These are phyloP conservation scores for Tylopilus balloui DNA, from an alignment of 768 basidiomycete genomes.

Conservation along the genomic window DNA sequence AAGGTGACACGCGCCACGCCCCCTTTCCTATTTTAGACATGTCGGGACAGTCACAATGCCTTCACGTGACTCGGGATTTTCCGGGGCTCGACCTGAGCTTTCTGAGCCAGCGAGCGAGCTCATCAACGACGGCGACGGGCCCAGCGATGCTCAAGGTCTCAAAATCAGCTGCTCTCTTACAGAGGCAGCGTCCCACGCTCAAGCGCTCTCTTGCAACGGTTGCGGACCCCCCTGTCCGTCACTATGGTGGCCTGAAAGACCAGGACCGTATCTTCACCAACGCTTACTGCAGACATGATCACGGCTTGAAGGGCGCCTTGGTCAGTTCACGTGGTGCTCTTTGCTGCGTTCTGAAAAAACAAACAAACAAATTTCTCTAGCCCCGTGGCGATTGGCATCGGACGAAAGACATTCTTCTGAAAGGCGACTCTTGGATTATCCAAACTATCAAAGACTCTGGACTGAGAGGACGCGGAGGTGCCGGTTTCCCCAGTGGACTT, in stretches of 20 bases:
- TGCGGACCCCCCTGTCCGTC: slow-evolving; percentile 79
- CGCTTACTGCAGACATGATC: slow-evolving; percentile 82
- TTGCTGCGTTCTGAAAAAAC: not conserved
- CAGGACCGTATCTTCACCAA: slow-evolving; percentile 95
- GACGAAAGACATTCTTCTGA: slow-evolving; percentile 93
- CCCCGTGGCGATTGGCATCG: slow-evolving; percentile 96
- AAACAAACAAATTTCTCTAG: slow-evolving; percentile 37
- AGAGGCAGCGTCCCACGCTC: slow-evolving; percentile 15
- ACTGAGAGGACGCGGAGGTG: slow-evolving; percentile 91
- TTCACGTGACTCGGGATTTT: slow-evolving; percentile 19
- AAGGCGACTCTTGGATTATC: slow-evolving; percentile 97
- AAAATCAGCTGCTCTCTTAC: slow-evolving; percentile 24
- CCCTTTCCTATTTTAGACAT: slow-evolving; percentile 8
- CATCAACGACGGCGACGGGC: slow-evolving; percentile 13
- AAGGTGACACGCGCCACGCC: slow-evolving; percentile 13
- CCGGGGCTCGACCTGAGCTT: slow-evolving; percentile 9
- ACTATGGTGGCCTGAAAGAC: slow-evolving; percentile 92
- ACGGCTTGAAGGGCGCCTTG: slow-evolving; percentile 88
- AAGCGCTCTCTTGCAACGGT: slow-evolving; percentile 58
- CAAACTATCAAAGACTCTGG: slow-evolving; percentile 95
- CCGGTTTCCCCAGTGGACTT: slow-evolving; percentile 93
- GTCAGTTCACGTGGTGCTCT: slow-evolving; percentile 35
- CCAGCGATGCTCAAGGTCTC: slow-evolving; percentile 26
- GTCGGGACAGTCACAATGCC: not conserved
- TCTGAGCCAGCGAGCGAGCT: slow-evolving; percentile 1